Percentiles rank a stretch among this genome's conserved stretches.
These are phyloP conservation scores for Linderina pennispora DNA, from an alignment of 192 early-diverging fungal genomes.

Conservation along the genomic window DNA sequence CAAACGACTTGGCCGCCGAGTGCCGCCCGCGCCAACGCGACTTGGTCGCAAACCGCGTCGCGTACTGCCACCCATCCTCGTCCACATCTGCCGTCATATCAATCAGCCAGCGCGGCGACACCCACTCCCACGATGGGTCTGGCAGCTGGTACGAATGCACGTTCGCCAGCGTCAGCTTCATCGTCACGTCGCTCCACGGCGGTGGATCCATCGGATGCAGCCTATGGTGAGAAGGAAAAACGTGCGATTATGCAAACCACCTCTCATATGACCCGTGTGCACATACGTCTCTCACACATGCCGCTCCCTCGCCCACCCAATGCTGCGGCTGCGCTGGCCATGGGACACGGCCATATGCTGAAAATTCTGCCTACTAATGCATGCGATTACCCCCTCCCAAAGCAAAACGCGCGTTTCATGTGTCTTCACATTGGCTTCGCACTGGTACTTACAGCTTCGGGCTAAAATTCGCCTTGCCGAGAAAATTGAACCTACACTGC, in stretches of 20 bases:
- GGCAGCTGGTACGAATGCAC: slow-evolving; percentile 50
- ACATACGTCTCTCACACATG: no score
- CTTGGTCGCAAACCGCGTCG: slow-evolving; percentile 19
- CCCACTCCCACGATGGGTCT: slow-evolving; percentile 48
- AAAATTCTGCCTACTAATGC: no score
- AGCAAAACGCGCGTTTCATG: no score
- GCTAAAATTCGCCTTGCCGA: slow-evolving; percentile 43
- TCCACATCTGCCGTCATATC: slow-evolving; percentile 50
- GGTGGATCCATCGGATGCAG: slow-evolving; percentile 47
- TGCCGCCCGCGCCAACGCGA: slow-evolving; percentile 23
- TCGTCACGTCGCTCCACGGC: slow-evolving; percentile 41
- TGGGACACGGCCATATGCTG: no score
- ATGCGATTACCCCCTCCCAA: no score
- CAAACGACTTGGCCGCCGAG: slow-evolving; percentile 21
- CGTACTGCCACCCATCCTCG: slow-evolving; percentile 50
- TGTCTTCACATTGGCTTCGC: no score
- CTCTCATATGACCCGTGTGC: no score
- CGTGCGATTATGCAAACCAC: no score
- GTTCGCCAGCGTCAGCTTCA: slow-evolving; percentile 40
- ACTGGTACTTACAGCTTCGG: slow-evolving; percentile 38
- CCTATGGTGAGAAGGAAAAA: slow-evolving; percentile 7
- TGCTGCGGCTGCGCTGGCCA: no score
- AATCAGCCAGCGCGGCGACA: slow-evolving; percentile 47
- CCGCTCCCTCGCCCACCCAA: no score
- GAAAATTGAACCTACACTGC: slow-evolving; percentile 42